Conservation (phyloP, 371 early-diverging fungal species). For the Mortierella sp. region DNA sequence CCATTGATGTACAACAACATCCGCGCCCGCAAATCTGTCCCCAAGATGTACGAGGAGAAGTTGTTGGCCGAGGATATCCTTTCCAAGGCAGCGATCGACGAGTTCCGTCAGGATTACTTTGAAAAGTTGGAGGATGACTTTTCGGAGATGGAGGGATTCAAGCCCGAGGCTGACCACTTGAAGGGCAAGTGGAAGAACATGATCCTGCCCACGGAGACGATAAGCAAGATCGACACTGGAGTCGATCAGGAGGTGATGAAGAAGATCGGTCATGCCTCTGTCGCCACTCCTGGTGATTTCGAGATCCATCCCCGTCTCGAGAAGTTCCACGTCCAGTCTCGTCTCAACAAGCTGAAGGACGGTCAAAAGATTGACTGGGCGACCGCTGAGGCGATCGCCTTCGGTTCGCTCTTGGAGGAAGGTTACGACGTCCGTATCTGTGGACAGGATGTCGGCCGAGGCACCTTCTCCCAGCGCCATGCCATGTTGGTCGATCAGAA, state of each 20-base stretch:
- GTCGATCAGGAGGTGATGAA: slow-evolving; percentile 65
- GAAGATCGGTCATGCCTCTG: slow-evolving; percentile 80
- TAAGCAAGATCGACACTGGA: slow-evolving; percentile 64
- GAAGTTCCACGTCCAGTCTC: slow-evolving; percentile 90
- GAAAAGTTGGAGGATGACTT: slow-evolving; percentile 70
- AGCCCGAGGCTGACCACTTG: slow-evolving; percentile 71
- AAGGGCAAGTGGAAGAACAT: slow-evolving; percentile 79
- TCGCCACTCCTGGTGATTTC: slow-evolving; percentile 72
- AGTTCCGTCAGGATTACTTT: slow-evolving; percentile 65
- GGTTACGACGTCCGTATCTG: slow-evolving; percentile 91
- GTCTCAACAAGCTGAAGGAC: slow-evolving; percentile 75
- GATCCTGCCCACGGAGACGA: slow-evolving; percentile 64
- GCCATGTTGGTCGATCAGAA: slow-evolving; percentile 86
- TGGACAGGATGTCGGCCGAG: slow-evolving; percentile 98
- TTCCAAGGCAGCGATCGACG: slow-evolving; percentile 59
- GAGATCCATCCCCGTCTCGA: slow-evolving; percentile 85
- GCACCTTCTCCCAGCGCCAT: slow-evolving; percentile 97
- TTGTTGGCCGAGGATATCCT: slow-evolving; percentile 58
- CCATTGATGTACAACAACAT: slow-evolving; percentile 96
- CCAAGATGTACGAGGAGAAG: slow-evolving; percentile 83
- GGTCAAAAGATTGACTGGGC: slow-evolving; percentile 94
- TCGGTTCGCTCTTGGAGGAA: slow-evolving; percentile 88
- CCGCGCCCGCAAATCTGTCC: slow-evolving; percentile 83
- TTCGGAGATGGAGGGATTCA: slow-evolving; percentile 64
- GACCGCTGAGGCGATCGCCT: slow-evolving; percentile 94